Base-by-base conservation (phyloP, 108 stramenopile species). In the Parmales sp. region DNA sequence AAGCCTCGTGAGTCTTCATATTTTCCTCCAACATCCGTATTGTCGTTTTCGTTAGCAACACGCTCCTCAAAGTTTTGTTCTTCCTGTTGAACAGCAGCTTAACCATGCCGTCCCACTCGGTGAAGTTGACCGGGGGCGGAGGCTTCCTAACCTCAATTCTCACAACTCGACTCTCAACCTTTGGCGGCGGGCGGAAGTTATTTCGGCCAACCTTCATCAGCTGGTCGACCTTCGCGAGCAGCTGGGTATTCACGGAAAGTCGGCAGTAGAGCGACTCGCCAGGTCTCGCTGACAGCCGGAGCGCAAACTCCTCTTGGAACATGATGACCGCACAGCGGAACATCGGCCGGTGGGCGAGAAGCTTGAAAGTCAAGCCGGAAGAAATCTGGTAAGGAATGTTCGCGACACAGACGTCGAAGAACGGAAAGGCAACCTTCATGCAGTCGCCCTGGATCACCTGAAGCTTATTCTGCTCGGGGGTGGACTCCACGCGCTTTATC, bases 241-340 rank as follows among this genome's bases (percentile, higher is more conserved):
- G 80, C 78, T 99, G 98, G 0, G 90, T 89, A 72, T 99, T 99
- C n/a, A 99, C 98, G 31, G 85, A 86, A 13, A 99, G 78, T 23
- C 98, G 81, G 73, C 96, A 97, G 75, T 96, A 99, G 70, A 97
- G 69, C 9, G 93, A 87, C 68, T 96, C 95, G 16, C 95, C 95
- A 8, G 98, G 94, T 65, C 86, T 78, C 9, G 96, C 96, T 16
- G 93, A 82, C 20, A 98, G 75, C 5, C 96, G 84, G 68, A 94
- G 72, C 0, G 96, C 96, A 69, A 98, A 98, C 73, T 95, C 95
- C 74, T 95, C 93, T 78, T 99, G 96, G 67, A 98, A 95, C 98
- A 99, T 96, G 80, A 99, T 83, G n/a, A 99, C 95, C 25, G 98
- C 96, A 72, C 94, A 98, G 31, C 95, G 91, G 69, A 96, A 99